Evolutionary conservation across 2,329 filamentous ascomycete species (phyloP), one percentile per base, ranked within the genome.

Genomic region (Penicillium sp.): DNA sequence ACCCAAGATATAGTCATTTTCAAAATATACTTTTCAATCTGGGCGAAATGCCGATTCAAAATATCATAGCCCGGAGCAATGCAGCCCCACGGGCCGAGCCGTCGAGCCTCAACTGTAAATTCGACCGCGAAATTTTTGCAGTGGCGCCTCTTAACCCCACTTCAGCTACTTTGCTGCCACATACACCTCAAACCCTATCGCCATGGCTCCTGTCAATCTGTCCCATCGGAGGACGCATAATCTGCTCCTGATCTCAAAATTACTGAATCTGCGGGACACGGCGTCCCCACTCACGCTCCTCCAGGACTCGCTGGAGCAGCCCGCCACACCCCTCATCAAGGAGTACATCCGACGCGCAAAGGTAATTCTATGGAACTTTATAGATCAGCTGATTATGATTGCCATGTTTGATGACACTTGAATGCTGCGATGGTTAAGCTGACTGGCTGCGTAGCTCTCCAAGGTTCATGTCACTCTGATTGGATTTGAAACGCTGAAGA

Each of bases 271-370:
- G 48, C 81, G 89, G 54, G 87, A 93, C 68, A 83, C 82, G 49
- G 83, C 87, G 12, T 95, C 89, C 42, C 92, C 92, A 2, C 83
- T 97, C 63, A 96, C 91, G 0, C 75, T 97, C 24, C 72, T 96
- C 3, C 77, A 95, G 49, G 92, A 97, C 69, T 88, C 80, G 29
- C 76, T 96, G 27, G 89, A 95, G 72, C 90, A 95, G 71, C 83
- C 84, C 24, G 88, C 84, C 6, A 78, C 76, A 27, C 84, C 84
- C 0, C 72, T 95, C 3, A 56, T 92, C 1, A 72, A 75, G 15
- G 90, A 95, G 69, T 88, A 92, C 69, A 81, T 88, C 46, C 75
- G 78, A 41, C 80, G 91, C 60, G 89, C 87, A 47, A 88, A 86
- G 75, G 88, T 87, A 59, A 50, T 72, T 59, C 39, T 13, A 9